Conservation (phyloP, 306 rosid genomes). For the Gastrolobium bilobum region DNA sequence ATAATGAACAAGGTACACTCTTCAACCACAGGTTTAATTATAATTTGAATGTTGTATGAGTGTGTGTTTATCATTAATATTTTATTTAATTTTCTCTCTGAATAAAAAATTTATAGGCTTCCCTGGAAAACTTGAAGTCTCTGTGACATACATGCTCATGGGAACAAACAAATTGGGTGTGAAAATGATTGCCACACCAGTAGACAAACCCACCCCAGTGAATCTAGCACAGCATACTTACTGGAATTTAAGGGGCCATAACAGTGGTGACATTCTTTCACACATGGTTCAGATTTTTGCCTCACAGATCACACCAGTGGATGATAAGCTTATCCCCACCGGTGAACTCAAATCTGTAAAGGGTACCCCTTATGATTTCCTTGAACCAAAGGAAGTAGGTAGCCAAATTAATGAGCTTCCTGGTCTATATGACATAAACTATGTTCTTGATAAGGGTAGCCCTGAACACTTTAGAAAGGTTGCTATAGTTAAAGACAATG, state of each 20-base stretch:
- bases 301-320: conserved; percentile 59
- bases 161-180: conserved; percentile 51
- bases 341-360: conserved; percentile 44
- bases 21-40: neutral
- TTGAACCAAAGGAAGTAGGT: conserved; percentile 50
- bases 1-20: conserved; percentile 63
- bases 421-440: conserved; percentile 65
- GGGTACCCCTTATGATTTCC: conserved; percentile 67
- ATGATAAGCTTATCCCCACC: conserved; percentile 59
- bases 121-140: conserved; percentile 60
- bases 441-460: conserved; percentile 47
- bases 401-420: conserved; percentile 48
- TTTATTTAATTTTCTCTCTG: neutral
- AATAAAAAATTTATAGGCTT: conserved; percentile 51
- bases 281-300: conserved; percentile 56
- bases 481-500: conserved; percentile 44
- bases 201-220: conserved; percentile 66
- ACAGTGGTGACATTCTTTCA: conserved; percentile 60
- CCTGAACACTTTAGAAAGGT: conserved; percentile 48
- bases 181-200: conserved; percentile 57
- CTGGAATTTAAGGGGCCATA: conserved; percentile 71
- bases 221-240: conserved; percentile 67
- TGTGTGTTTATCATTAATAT: neutral
- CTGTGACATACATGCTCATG: conserved; percentile 57
- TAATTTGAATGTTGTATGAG: neutral